These are phyloP conservation scores for Candida nanaspora DNA, from an alignment of 805 yeast genomes.

Conservation along the genomic window DNA sequence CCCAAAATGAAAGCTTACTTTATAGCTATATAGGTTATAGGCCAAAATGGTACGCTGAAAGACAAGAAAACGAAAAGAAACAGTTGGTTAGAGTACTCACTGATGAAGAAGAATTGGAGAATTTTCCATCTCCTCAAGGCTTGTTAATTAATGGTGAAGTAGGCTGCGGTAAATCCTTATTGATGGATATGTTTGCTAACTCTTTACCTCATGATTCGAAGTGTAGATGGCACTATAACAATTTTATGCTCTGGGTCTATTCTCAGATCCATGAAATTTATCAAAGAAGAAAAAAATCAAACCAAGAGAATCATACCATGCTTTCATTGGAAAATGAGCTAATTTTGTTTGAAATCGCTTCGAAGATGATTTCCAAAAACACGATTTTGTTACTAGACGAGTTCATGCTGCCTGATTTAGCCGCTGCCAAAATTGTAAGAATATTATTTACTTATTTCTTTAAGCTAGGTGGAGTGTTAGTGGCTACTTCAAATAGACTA, in stretches of 20 bases:
- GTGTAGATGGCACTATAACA: conserved; percentile 65
- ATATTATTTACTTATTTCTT: conserved; percentile 61
- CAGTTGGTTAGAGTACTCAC: conserved; percentile 44
- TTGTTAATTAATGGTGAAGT: conserved; percentile 57
- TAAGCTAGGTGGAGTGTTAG: conserved; percentile 66
- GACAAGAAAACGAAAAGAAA: conserved; percentile 6
- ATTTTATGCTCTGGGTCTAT: conserved; percentile 63
- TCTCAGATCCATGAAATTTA: conserved; percentile 52
- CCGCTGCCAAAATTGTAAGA: conserved; percentile 63
- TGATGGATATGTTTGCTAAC: conserved; percentile 65
- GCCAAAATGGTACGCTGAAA: conserved; percentile 20
- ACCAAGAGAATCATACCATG: conserved; percentile 25
- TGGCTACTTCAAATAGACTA: conserved; percentile 65
- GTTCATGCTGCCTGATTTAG: conserved; percentile 71
- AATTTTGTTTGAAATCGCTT: conserved; percentile 59
- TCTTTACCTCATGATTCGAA: conserved; percentile 58
- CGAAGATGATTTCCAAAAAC: conserved; percentile 48
- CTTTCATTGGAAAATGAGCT: conserved; percentile 52
- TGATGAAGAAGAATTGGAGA: conserved; percentile 57
- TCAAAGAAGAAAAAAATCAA: conserved; percentile 28
- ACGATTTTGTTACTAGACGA: conserved; percentile 63
- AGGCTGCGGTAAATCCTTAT: conserved; percentile 71
- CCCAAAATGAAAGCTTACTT: conserved; percentile 10
- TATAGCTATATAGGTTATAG: conserved; percentile 22
- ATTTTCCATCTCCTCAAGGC: conserved; percentile 58